Evolutionary conservation across 2,329 filamentous ascomycete species (phyloP), one percentile per base, ranked within the genome.

Genomic region (Chrysosporium queenslandicum): DNA sequence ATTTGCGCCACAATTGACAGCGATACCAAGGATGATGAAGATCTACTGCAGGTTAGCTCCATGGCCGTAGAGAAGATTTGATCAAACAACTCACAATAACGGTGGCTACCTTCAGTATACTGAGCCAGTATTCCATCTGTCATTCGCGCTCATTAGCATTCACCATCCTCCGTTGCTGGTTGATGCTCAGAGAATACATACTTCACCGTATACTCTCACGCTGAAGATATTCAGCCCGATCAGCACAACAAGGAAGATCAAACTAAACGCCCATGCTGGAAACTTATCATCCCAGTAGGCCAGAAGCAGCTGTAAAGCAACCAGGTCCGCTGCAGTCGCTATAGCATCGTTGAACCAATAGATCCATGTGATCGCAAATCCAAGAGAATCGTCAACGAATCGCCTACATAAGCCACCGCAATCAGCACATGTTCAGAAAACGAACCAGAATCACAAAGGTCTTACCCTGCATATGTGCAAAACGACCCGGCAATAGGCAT

Each of bases 311-410:
- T 80, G 77, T 30, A 80, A 63, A 0, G 78, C 74, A 18, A 83
- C 77, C 23, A 84, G 66, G 65, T 85, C 81, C 0, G 79, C 71
- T 0, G 80, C 81, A 1, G 75, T 79, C 0, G 74, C 75, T 0
- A 80, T 75, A 1, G 80, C 80, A 65, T 83, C 79, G 61, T 84
- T 83, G 59, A 83, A 82, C 80, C 80, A 84, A 56, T 72, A 71
- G 50, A 72, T 71, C 71, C 71, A 73, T 6, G 68, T 72, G 21
- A 72, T 57, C 18, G 70, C 69, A 53, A 74, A 73, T 0, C 70
- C 71, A 43, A 71, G 60, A 2, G 70, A 67, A 56, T 71, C 69
- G 55, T 73, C 70, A 16, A 73, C 69, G 40, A 71, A 74, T 1
- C 68, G 66, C 45, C 68, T 71, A 50, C 30, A 52, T 32, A 16